These are phyloP conservation scores for Triangularia verruculosa DNA, from an alignment of 2,329 filamentous ascomycete species.

Conservation along the genomic window DNA sequence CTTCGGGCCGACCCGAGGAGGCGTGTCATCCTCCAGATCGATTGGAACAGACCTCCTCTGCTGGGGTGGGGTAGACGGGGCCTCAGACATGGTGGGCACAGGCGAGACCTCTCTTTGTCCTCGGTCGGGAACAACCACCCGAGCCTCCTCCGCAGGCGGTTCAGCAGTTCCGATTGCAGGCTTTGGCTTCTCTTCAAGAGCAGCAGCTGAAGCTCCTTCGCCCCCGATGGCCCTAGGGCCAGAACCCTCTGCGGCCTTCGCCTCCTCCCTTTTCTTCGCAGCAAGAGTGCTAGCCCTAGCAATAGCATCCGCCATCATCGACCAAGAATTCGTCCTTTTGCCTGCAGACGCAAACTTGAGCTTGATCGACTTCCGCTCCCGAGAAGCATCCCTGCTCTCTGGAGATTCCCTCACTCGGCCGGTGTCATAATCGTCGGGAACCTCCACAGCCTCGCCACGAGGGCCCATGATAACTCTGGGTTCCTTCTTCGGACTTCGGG, in stretches of 20 bases:
- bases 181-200: slow-evolving; percentile 10
- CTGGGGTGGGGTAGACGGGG: slow-evolving; percentile 13
- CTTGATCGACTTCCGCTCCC: slow-evolving; percentile 15
- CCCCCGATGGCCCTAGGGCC: slow-evolving; percentile 4
- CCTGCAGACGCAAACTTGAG: slow-evolving; percentile 15
- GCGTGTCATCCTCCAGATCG: slow-evolving; percentile 37
- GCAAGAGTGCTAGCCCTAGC: slow-evolving; percentile 37
- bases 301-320: slow-evolving; percentile 50
- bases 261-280: slow-evolving; percentile 17
- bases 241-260: slow-evolving; percentile 12
- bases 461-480: slow-evolving; percentile 37
- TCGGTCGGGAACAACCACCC: neutral
- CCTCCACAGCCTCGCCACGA: slow-evolving; percentile 42
- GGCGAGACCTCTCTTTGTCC: neutral
- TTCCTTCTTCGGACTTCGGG: slow-evolving; percentile 14
- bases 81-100: neutral
- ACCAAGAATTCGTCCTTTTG: slow-evolving; percentile 42
- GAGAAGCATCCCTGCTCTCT: slow-evolving; percentile 45
- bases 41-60: slow-evolving; percentile 35
- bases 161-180: neutral
- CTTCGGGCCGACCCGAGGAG: slow-evolving; percentile 57
- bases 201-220: neutral
- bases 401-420: slow-evolving; percentile 44
- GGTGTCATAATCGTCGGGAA: slow-evolving; percentile 36
- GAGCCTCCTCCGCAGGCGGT: neutral